These are phyloP conservation scores for Urochloa ruziziensis DNA, from an alignment of 176 grass and related monocot species.

Conservation along the genomic window DNA sequence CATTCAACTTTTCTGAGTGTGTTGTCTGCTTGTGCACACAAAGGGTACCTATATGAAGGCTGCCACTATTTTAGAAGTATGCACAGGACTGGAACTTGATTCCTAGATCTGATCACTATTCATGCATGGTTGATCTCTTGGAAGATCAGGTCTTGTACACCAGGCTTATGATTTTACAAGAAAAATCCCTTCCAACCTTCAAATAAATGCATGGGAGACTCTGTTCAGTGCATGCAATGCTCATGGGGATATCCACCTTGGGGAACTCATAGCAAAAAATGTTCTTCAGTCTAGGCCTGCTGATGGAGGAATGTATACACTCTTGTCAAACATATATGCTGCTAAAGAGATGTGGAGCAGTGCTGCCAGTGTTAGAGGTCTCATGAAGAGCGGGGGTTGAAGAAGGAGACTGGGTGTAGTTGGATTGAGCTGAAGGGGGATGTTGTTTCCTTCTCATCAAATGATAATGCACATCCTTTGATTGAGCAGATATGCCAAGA, in stretches of 20 bases:
- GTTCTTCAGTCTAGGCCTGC: constrained; percentile 49
- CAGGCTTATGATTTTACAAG: constrained; percentile 63
- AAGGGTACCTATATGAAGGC: constrained; percentile 70
- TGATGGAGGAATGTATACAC: constrained; percentile 73
- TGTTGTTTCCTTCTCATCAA: constrained; percentile 58
- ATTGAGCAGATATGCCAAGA: constrained; percentile 56
- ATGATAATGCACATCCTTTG: constrained; percentile 55
- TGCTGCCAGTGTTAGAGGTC: constrained; percentile 48
- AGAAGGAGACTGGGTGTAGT: constrained; percentile 73
- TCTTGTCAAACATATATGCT: constrained; percentile 77
- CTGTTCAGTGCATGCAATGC: constrained; percentile 70
- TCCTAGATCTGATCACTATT: constrained; percentile 75
- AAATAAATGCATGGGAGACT: constrained; percentile 67
- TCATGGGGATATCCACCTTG: constrained; percentile 63
- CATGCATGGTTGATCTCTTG: constrained; percentile 77
- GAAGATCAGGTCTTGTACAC: constrained; percentile 57
- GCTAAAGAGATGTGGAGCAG: constrained; percentile 62
- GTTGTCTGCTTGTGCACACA: constrained; percentile 67
- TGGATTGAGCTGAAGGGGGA: constrained; percentile 69
- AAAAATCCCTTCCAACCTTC: constrained; percentile 51
- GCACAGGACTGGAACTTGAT: constrained; percentile 62
- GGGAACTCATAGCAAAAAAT: constrained; percentile 54
- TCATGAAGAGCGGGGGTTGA: constrained; percentile 68
- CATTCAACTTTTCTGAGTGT: constrained; percentile 69
- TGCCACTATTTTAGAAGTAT: constrained; percentile 61